Base-by-base conservation (phyloP, 2,329 filamentous ascomycete species). In the Aspergillus sp. region DNA sequence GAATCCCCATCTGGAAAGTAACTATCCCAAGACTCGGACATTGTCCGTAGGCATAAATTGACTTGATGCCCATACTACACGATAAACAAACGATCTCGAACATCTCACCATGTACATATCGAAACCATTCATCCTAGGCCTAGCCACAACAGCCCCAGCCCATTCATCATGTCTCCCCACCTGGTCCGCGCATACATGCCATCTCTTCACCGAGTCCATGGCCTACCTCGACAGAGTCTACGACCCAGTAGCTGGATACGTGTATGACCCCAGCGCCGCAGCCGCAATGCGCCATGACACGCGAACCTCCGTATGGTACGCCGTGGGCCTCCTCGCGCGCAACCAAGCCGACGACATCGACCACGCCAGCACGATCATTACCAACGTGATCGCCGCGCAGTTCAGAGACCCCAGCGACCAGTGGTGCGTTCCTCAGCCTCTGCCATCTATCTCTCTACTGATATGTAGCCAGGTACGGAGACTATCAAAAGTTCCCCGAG, bases 251-350 rank as follows among this genome's bases (percentile, higher is more conserved):
- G 75, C 75, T 5, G 59, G 53, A 14, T 82, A 81, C 62, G 73
- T 78, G 42, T 74, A 80, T 36, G 80, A 52, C 0, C 56, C 54
- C 3, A 49, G 51, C 5, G 56, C 53, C 1, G 56, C 54, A 0
- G 68, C 82, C 6, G 72, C 76, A 2, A 17, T 49, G 40, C 47
- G 47, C 7, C 81, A 85, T 53, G 81, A 83, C 42, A 85, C 81
- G 0, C 74, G 82, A 49, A 78, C 75, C 41, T 82, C 80, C 0
- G 74, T 75, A 0, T 85, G 83, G 82, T 85, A 85, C 63, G 80
- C 81, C 0, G 71, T 80, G 4, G 82, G 82, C 0, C 71, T 86
- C 3, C 65, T 85, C 19, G 80, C 81, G 13, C 73, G 82, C 2
- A 82, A 85, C 57, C 53, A 76, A 13, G 74, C 71, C 14, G 66